Percentiles rank a stretch among this genome's conserved stretches.
Conservation (phyloP, 176 grass and related monocot species). For the Pharus latifolius region DNA sequence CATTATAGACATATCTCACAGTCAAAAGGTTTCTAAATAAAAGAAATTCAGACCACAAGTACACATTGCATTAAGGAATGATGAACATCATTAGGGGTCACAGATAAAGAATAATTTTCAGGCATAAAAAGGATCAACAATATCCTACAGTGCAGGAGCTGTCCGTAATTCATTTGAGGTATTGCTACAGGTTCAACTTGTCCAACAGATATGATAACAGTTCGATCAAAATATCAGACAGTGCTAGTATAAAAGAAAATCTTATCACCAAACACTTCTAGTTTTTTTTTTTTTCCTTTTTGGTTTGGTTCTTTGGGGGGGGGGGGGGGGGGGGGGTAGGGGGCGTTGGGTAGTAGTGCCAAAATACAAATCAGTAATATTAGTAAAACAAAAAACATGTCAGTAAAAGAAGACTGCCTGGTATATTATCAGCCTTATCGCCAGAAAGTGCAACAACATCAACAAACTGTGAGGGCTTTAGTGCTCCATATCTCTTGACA, state of each 20-base stretch:
- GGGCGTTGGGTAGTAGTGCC: too few species aligned
- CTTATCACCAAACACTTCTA: too few species aligned
- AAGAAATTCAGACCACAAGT: neutral
- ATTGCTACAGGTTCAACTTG: neutral
- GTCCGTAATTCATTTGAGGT: neutral
- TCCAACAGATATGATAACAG: neutral
- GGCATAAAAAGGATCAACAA: neutral
- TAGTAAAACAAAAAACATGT: constrained; percentile 11
- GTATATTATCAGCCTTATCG: constrained; percentile 95
- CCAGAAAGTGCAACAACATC: constrained; percentile 85
- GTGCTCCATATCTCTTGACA: constrained; percentile 58
- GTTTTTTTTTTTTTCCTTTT: too few species aligned
- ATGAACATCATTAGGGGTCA: neutral
- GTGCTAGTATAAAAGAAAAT: too few species aligned
- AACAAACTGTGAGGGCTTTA: constrained; percentile 89
- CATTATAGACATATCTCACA: neutral
- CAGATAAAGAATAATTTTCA: constrained; percentile 5
- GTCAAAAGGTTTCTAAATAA: neutral
- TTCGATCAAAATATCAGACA: too few species aligned
- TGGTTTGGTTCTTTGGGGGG: too few species aligned
- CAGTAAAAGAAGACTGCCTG: constrained; percentile 41
- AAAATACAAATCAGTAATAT: too few species aligned
- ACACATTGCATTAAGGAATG: constrained; percentile 2
- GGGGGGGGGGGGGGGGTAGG: too few species aligned
- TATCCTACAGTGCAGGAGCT: neutral